A percentile compares a stretch with the other conserved stretches of the same genome.
Conservation (phyloP, 2,329 filamentous ascomycete genomes). For the Teratosphaeria gauchensis region DNA sequence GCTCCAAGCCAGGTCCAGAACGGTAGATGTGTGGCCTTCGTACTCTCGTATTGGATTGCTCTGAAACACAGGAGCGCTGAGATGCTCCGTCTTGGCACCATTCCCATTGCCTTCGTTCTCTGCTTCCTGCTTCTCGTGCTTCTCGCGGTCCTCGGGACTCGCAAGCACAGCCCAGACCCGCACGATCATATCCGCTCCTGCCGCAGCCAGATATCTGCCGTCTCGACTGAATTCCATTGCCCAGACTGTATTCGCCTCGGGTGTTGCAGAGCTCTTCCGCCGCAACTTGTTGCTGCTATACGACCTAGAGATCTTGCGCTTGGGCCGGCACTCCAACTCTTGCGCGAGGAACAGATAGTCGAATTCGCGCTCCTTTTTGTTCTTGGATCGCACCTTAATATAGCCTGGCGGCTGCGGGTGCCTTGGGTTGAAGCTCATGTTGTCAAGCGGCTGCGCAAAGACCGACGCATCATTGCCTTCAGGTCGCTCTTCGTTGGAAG, state of each 20-base stretch:
- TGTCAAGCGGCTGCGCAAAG: constrained; percentile 66
- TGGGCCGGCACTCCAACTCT: constrained; percentile 47
- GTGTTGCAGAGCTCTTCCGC: constrained; percentile 34
- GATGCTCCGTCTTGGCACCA: constrained; percentile 41
- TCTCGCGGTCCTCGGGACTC: constrained; percentile 65
- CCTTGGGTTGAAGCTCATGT: constrained; percentile 67
- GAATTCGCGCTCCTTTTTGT: constrained; percentile 75
- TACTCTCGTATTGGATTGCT: constrained; percentile 71
- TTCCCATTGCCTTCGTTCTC: constrained; percentile 36
- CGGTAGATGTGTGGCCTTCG: constrained; percentile 70
- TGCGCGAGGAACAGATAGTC: constrained; percentile 85
- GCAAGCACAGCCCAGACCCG: constrained; percentile 84
- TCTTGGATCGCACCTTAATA: constrained; percentile 71
- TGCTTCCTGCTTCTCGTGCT: constrained; percentile 62
- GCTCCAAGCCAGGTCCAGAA: constrained; percentile 92
- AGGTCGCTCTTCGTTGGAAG: constrained; percentile 60
- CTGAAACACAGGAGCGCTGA: constrained; percentile 86
- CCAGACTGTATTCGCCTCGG: constrained; percentile 60
- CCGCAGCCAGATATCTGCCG: constrained; percentile 83
- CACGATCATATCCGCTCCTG: constrained; percentile 76
- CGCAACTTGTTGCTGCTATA: constrained; percentile 19
- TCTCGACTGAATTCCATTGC: constrained; percentile 87
- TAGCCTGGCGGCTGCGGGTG: constrained; percentile 86
- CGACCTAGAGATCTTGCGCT: constrained; percentile 10
- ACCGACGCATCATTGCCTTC: constrained; percentile 77